Conservation (phyloP, 306 rosid species). For the Vicia sativa region DNA sequence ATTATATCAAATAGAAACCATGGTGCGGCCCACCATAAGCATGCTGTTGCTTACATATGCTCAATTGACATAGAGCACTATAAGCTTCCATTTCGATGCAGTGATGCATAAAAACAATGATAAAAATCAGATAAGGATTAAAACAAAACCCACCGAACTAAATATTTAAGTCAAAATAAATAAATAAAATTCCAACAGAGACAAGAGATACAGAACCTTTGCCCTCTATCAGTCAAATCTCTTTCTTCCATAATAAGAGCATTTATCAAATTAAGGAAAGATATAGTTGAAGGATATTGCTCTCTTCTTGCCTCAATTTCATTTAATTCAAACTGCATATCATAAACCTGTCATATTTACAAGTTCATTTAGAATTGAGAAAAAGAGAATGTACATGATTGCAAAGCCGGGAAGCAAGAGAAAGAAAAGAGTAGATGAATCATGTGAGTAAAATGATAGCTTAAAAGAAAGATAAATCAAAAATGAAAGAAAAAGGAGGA, state of each 20-base stretch:
- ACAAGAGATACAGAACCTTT: conserved; percentile 50
- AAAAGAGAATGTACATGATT: not conserved
- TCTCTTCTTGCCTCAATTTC: conserved; percentile 97
- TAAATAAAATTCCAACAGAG: conserved; percentile 11
- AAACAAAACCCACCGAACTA: not conserved
- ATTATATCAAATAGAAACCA: not conserved
- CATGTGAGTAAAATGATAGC: conserved; percentile 32
- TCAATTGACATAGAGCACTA: not conserved
- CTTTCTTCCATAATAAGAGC: conserved; percentile 91
- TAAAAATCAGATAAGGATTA: not conserved
- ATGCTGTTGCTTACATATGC: not conserved
- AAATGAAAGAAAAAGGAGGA: conserved; percentile 8
- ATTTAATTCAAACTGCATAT: conserved; percentile 93
- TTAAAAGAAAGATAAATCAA: conserved; percentile 18
- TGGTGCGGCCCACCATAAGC: not conserved
- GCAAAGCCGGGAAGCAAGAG: not conserved
- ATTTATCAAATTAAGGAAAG: conserved; percentile 90
- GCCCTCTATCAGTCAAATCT: conserved; percentile 91
- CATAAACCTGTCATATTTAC: conserved; percentile 76
- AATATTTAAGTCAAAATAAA: conserved; percentile 7
- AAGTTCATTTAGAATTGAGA: conserved; percentile 32
- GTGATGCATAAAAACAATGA: not conserved
- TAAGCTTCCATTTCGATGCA: not conserved
- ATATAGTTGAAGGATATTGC: conserved; percentile 91
- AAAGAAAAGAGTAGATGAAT: conserved; percentile 11